Conservation (phyloP, 2,329 filamentous ascomycete genomes). For the Fusarium cicatricum region DNA sequence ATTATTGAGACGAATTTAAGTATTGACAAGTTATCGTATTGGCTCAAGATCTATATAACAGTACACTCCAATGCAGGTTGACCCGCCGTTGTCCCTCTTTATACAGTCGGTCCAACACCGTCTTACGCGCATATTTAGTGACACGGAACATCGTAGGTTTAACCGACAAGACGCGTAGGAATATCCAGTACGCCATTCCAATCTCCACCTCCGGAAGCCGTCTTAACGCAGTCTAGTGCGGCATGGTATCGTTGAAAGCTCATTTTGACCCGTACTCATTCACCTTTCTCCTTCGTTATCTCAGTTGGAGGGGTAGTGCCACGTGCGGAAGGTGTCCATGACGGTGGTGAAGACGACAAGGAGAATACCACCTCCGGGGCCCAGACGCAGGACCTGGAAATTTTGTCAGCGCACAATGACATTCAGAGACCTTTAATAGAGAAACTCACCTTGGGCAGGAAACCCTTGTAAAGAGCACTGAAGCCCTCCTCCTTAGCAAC, state of each 20-base stretch:
- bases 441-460: constrained; percentile 91
- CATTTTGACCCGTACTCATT: constrained; percentile 5
- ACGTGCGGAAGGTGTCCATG: constrained; percentile 89
- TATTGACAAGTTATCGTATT: constrained; percentile 15
- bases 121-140: constrained; percentile 9
- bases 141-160: constrained; percentile 7
- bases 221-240: constrained; percentile 17
- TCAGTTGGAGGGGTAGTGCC: constrained; percentile 42
- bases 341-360: constrained; percentile 87
- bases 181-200: constrained; percentile 17
- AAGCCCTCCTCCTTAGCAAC: constrained; percentile 96
- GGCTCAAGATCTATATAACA: constrained; percentile 28
- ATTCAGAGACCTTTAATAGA: neutral
- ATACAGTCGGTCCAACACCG: constrained; percentile 24
- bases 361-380: constrained; percentile 71
- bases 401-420: constrained; percentile 5
- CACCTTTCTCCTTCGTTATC: constrained; percentile 11
- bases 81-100: constrained; percentile 9
- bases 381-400: constrained; percentile 56
- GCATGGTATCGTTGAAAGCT: constrained; percentile 31
- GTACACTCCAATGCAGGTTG: constrained; percentile 23
- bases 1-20: neutral
- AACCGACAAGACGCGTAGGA: constrained; percentile 6
- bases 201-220: constrained; percentile 14
- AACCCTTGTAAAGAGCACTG: constrained; percentile 93